Evolutionary conservation across 2,329 filamentous ascomycete species (phyloP).

Genomic region (Domatiomyces catenatus): DNA sequence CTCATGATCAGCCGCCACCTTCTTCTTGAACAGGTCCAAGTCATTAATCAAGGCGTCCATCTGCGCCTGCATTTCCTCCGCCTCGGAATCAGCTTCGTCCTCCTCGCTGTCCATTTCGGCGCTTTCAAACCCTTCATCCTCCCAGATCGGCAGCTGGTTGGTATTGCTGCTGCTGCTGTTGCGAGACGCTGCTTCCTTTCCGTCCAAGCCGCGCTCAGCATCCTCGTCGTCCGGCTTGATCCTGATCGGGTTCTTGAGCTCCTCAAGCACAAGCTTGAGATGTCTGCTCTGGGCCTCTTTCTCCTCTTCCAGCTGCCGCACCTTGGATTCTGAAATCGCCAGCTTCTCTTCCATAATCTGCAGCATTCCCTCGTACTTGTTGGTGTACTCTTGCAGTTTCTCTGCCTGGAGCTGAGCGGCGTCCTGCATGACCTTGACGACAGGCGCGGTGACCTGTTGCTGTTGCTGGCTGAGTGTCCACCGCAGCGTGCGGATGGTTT

Average conservation of each 20-base stretch:
- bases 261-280: constrained; percentile 68
- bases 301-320: constrained; percentile 73
- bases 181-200: no score
- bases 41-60: constrained; percentile 75
- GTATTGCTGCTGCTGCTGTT: background rate
- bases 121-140: constrained; percentile 27
- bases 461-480: constrained; percentile 46
- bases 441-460: constrained; percentile 20
- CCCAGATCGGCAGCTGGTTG: constrained; percentile 7
- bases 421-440: constrained; percentile 56
- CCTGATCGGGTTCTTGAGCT: constrained; percentile 83
- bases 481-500: constrained; percentile 78
- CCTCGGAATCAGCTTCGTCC: constrained; percentile 42
- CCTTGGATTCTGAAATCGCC: constrained; percentile 84
- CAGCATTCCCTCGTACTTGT: constrained; percentile 76
- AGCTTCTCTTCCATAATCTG: constrained; percentile 89
- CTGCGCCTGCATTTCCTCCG: constrained; percentile 58
- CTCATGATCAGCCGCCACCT: constrained; percentile 59
- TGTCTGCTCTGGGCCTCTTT: constrained; percentile 82
- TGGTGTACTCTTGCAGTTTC: constrained; percentile 85
- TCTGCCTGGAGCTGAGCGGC: constrained; percentile 66
- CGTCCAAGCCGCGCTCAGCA: no score
- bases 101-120: constrained; percentile 31
- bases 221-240: constrained; percentile 21
- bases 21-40: constrained; percentile 62